These are phyloP conservation scores for Curvularia hawaiiensis DNA, from an alignment of 2,329 filamentous ascomycete species.

Conservation along the genomic window DNA sequence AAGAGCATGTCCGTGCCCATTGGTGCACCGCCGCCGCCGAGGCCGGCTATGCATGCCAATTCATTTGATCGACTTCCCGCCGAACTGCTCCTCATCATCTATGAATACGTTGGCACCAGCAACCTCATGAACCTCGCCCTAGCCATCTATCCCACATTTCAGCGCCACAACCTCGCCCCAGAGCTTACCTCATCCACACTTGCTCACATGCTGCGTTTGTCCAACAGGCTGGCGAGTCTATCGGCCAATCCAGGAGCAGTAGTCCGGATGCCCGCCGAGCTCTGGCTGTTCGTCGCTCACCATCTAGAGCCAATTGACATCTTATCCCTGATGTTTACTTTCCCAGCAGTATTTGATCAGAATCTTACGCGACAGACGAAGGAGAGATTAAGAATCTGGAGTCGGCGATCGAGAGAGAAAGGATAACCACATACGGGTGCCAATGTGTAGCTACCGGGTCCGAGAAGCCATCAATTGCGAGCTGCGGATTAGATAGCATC, in stretches of 20 bases:
- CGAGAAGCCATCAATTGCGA: background rate
- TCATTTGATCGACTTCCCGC: slow-evolving; percentile 50
- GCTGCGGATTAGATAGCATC: background rate
- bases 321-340: slow-evolving; percentile 46
- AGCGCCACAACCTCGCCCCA: slow-evolving; percentile 43
- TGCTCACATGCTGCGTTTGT: slow-evolving; percentile 29
- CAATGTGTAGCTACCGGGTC: background rate
- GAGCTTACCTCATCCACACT: slow-evolving; percentile 32
- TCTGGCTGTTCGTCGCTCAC: slow-evolving; percentile 48
- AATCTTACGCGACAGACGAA: slow-evolving; percentile 20
- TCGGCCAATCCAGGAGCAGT: slow-evolving; percentile 5
- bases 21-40: slow-evolving; percentile 27
- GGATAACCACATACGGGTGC: background rate
- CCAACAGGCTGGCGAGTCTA: background rate
- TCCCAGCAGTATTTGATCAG: slow-evolving; percentile 27
- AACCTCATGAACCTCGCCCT: slow-evolving; percentile 54
- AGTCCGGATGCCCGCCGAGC: slow-evolving; percentile 46
- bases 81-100: slow-evolving; percentile 55
- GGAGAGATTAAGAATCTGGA: slow-evolving; percentile 22
- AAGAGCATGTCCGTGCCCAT: slow-evolving; percentile 31
- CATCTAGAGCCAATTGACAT: slow-evolving; percentile 46
- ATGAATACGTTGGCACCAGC: slow-evolving; percentile 47
- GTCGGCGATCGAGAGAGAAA: slow-evolving; percentile 17
- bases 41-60: background rate
- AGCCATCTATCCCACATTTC: slow-evolving; percentile 53